These are phyloP conservation scores for Entomortierella beljakovae DNA, from an alignment of 192 early-diverging fungal genomes.

Conservation along the genomic window DNA sequence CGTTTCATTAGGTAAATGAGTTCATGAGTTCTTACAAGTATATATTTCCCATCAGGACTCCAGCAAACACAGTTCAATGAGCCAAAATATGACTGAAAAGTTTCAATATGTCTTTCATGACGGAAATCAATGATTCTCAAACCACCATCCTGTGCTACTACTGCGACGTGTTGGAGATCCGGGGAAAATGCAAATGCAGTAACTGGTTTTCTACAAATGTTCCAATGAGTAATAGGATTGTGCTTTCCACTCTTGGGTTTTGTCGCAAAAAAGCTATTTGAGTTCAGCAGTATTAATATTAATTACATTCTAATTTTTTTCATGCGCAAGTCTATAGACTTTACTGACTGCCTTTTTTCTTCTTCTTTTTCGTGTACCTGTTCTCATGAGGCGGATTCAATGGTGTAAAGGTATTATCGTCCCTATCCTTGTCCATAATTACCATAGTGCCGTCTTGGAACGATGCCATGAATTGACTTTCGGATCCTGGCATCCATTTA, in stretches of 20 bases:
- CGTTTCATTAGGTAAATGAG: too few species aligned
- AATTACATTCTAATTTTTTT: too few species aligned
- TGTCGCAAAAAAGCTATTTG: conserved; percentile 62
- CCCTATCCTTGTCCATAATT: conserved; percentile 87
- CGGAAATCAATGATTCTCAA: conserved; percentile 83
- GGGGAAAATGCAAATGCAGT: conserved; percentile 88
- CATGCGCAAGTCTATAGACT: background rate
- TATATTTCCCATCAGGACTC: conserved; percentile 90
- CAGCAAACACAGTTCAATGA: conserved; percentile 87
- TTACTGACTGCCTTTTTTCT: background rate
- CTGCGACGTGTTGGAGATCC: conserved; percentile 80
- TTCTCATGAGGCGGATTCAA: conserved; percentile 37
- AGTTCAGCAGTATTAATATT: background rate
- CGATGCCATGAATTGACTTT: conserved; percentile 85
- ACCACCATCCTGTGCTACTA: conserved; percentile 79
- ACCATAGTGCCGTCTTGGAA: conserved; percentile 87
- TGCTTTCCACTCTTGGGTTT: conserved; percentile 71
- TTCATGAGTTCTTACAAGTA: conserved; percentile 49
- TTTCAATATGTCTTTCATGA: conserved; percentile 79
- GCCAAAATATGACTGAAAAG: conserved; percentile 86
- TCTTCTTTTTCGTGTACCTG: conserved; percentile 20
- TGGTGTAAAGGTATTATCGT: conserved; percentile 72
- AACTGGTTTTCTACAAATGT: conserved; percentile 73
- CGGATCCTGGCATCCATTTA: conserved; percentile 91
- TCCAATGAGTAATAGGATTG: conserved; percentile 89